These are phyloP conservation scores for Russula earlei DNA, from an alignment of 768 basidiomycete species.

Conservation along the genomic window DNA sequence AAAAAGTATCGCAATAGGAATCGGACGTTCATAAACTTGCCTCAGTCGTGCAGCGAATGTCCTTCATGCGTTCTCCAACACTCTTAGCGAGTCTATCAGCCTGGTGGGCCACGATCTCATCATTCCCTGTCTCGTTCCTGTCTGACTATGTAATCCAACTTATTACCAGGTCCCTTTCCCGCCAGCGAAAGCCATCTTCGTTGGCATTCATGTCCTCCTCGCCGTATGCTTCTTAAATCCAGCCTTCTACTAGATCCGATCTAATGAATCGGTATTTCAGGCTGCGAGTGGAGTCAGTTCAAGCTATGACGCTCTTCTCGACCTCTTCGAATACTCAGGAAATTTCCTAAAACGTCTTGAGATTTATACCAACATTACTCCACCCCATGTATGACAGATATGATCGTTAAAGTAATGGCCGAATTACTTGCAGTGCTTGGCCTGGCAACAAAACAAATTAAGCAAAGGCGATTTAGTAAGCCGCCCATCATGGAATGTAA, in stretches of 20 bases:
- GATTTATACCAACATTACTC: background rate
- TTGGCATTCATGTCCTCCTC: background rate
- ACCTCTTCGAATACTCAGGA: background rate
- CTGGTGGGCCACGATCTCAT: background rate
- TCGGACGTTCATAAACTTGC: background rate
- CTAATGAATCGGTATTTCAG: background rate
- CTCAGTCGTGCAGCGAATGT: background rate
- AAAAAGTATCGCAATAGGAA: slow-evolving; percentile 1
- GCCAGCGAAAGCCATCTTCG: background rate
- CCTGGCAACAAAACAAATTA: slow-evolving; percentile 2
- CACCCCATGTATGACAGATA: background rate
- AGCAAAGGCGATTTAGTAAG: slow-evolving; percentile 3
- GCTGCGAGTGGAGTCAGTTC: background rate
- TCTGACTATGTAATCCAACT: no score
- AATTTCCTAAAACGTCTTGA: background rate
- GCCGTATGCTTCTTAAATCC: background rate
- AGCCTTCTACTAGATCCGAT: background rate
- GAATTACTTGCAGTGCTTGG: slow-evolving; percentile 5
- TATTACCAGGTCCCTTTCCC: background rate
- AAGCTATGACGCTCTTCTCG: background rate
- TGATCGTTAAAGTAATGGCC: background rate
- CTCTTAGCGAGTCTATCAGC: background rate
- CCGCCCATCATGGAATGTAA: no score
- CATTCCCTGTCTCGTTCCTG: background rate
- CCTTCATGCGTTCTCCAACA: background rate